Evolutionary conservation across 371 early-diverging fungal species (phyloP).

Genomic region (Capniomyces stellatus): DNA sequence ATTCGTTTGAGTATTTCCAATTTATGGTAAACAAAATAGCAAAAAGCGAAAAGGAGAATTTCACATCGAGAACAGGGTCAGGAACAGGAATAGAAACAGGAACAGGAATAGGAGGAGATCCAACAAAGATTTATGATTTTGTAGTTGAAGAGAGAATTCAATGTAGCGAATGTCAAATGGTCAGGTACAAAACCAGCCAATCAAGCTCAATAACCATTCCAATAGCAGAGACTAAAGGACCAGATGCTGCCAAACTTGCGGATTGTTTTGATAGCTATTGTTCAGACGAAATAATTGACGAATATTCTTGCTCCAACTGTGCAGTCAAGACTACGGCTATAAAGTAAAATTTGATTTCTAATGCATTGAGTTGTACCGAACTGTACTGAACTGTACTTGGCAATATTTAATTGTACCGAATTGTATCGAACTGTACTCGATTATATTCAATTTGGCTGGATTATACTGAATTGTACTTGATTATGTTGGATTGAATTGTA

Average conservation of each 20-base stretch:
- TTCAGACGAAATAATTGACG: conserved; percentile 36
- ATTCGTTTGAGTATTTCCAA: conserved; percentile 87
- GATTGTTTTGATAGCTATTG: conserved; percentile 52
- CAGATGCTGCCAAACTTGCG: conserved; percentile 23
- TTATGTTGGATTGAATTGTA: background rate
- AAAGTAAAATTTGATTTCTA: conserved; percentile 28
- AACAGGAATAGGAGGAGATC: conserved; percentile 27
- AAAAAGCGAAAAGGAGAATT: conserved; percentile 46
- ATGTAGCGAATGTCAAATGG: conserved; percentile 61
- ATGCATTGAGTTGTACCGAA: no score
- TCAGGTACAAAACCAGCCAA: conserved; percentile 46
- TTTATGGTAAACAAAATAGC: conserved; percentile 50
- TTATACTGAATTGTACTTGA: no score
- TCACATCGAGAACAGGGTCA: no score
- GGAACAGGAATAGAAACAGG: no score
- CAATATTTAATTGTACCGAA: no score
- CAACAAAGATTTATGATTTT: conserved; percentile 60
- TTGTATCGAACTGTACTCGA: no score
- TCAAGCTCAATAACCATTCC: conserved; percentile 48
- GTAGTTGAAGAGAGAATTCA: conserved; percentile 60
- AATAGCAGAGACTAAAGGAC: conserved; percentile 40
- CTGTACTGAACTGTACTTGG: no score
- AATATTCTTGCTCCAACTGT: conserved; percentile 67
- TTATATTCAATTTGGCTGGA: no score
- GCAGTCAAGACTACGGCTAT: conserved; percentile 39